phyloP scores from a whole-genome alignment of 2,329 filamentous ascomycete genomes.

The Arthrobotrys megalospora region DNA sequence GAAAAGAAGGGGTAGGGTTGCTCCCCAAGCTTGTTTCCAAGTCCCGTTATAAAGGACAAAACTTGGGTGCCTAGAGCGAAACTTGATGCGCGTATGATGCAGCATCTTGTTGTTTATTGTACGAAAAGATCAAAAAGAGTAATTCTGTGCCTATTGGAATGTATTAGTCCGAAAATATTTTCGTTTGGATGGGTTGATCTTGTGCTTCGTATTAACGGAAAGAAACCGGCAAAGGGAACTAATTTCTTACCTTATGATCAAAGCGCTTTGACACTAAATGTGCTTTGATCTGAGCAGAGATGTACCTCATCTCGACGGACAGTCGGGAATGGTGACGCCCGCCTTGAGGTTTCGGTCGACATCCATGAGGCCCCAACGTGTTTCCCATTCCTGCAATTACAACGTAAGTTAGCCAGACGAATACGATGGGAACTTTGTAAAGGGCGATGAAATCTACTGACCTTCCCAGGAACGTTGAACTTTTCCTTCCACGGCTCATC shows the following conservation, averaged over 20 bases:
- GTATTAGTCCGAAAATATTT: constrained; percentile 37
- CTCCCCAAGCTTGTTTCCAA: constrained; percentile 49
- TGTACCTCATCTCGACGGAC: constrained; percentile 67
- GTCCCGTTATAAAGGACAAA: constrained; percentile 43
- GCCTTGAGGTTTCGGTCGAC: constrained; percentile 85
- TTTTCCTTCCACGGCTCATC: constrained; percentile 94
- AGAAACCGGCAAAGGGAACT: constrained; percentile 23
- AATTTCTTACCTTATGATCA: constrained; percentile 53
- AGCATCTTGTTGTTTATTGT: constrained; percentile 31
- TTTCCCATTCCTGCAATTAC: constrained; percentile 82
- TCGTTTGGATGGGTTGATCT: constrained; percentile 8
- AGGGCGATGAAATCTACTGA: constrained; percentile 26
- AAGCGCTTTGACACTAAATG: constrained; percentile 49
- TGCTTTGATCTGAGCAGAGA: constrained; percentile 43
- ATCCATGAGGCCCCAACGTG: constrained; percentile 95
- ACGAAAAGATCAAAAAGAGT: constrained; percentile 31
- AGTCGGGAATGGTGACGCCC: constrained; percentile 88
- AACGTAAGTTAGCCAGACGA: constrained; percentile 59
- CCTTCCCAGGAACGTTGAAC: constrained; percentile 73
- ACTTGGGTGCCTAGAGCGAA: constrained; percentile 58
- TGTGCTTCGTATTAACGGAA: constrained; percentile 30
- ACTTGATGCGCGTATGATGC: constrained; percentile 44
- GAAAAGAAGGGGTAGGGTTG: constrained; percentile 27
- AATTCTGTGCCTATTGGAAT: constrained; percentile 36
- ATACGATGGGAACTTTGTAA: not conserved